Percentiles rank a stretch among this genome's conserved stretches.
Evolutionary conservation across 345 rosid species (phyloP).

Genomic region (Trapa incisa): DNA sequence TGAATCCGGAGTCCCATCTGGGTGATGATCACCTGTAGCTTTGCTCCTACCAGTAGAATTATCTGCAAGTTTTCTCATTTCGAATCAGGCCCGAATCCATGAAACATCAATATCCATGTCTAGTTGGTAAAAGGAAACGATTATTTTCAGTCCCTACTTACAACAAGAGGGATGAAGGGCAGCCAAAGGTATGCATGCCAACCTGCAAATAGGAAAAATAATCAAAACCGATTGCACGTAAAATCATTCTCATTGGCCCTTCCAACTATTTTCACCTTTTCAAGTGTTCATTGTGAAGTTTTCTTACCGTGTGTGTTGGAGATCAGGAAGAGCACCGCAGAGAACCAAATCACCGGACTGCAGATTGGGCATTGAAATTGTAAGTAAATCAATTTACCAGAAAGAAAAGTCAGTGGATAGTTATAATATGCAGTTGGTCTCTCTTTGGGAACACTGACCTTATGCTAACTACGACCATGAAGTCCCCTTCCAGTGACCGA

Average conservation of each 20-base stretch:
- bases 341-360: constrained; percentile 74
- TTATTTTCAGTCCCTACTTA: constrained; percentile 24
- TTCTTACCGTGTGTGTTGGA: constrained; percentile 65
- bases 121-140: too few species aligned
- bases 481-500: constrained; percentile 82
- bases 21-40: constrained; percentile 79
- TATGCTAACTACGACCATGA: constrained; percentile 79
- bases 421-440: too few species aligned
- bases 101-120: not conserved
- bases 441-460: constrained; percentile 23
- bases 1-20: constrained; percentile 66
- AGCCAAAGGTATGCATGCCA: constrained; percentile 60
- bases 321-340: constrained; percentile 55
- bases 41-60: constrained; percentile 60
- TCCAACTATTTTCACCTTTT: not conserved
- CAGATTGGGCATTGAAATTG: constrained; percentile 12
- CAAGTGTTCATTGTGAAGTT: not conserved
- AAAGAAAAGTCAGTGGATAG: too few species aligned
- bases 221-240: too few species aligned
- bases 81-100: not conserved
- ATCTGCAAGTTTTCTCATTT: constrained; percentile 22
- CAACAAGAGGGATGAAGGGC: constrained; percentile 74
- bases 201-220: constrained; percentile 28
- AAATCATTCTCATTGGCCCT: not conserved
- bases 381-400: not conserved